A percentile compares a stretch with the other conserved stretches of the same genome.
Evolutionary conservation across 2,329 filamentous ascomycete genomes (phyloP).

Genomic region (Clarireedia homoeocarpa): DNA sequence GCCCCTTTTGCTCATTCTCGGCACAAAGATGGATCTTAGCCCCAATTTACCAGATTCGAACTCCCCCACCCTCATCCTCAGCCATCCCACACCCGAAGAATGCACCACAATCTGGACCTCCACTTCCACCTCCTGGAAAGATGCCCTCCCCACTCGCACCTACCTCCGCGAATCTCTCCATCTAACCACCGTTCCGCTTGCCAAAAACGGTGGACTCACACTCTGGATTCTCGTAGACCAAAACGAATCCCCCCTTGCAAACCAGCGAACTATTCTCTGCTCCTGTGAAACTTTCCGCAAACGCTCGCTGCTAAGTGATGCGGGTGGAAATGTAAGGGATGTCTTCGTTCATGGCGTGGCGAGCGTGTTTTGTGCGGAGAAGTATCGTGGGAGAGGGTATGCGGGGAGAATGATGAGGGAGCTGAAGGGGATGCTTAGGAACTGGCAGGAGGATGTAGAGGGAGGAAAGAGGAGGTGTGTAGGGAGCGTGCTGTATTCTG

Average conservation of each 20-base stretch:
- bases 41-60: not conserved
- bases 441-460: slow-evolving; percentile 36
- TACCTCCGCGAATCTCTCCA: slow-evolving; percentile 52
- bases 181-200: slow-evolving; percentile 44
- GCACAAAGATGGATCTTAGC: too few relatives aligned
- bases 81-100: slow-evolving; percentile 48
- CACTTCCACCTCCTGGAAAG: slow-evolving; percentile 49
- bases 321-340: slow-evolving; percentile 37
- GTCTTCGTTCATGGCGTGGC: slow-evolving; percentile 63
- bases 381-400: slow-evolving; percentile 63
- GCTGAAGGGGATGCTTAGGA: slow-evolving; percentile 44
- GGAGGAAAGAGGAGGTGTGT: slow-evolving; percentile 26
- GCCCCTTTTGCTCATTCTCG: too few relatives aligned
- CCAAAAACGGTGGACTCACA: slow-evolving; percentile 47
- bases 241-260: slow-evolving; percentile 22
- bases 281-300: slow-evolving; percentile 59
- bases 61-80: slow-evolving; percentile 36
- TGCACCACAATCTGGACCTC: slow-evolving; percentile 43
- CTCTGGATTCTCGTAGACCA: slow-evolving; percentile 54
- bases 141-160: slow-evolving; percentile 41
- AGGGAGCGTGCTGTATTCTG: slow-evolving; percentile 71
- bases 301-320: slow-evolving; percentile 38
- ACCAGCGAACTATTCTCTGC: slow-evolving; percentile 46
- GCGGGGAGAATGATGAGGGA: slow-evolving; percentile 65
- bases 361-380: slow-evolving; percentile 64